Evolutionary conservation across 495 filamentous ascomycete genomes (phyloP).

Genomic region (Letharia columbiana): DNA sequence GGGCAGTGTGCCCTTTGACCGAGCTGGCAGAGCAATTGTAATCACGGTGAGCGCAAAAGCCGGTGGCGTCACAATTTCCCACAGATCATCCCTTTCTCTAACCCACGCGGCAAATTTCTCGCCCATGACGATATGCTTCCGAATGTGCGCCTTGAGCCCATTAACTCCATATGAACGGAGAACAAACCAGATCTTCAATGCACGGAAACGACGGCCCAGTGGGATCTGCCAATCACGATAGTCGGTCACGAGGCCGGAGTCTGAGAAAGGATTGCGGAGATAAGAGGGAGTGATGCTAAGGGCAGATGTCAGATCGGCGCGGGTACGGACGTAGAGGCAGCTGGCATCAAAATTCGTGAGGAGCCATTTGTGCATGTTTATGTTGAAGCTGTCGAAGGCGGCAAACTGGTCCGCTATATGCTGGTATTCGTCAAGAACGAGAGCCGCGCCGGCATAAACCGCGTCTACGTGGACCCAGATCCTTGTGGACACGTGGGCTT

Average conservation of each 20-base stretch:
- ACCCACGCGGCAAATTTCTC: slow-evolving; percentile 58
- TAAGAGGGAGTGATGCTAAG: slow-evolving; percentile 79
- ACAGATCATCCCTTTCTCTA: slow-evolving; percentile 56
- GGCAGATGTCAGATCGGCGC: slow-evolving; percentile 65
- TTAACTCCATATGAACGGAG: slow-evolving; percentile 75
- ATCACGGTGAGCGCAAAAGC: slow-evolving; percentile 78
- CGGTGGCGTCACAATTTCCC: slow-evolving; percentile 66
- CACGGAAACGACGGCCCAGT: slow-evolving; percentile 82
- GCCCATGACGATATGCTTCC: slow-evolving; percentile 56
- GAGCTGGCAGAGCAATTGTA: slow-evolving; percentile 38
- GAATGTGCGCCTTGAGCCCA: slow-evolving; percentile 67
- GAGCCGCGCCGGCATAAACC: slow-evolving; percentile 81
- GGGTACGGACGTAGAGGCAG: slow-evolving; percentile 67
- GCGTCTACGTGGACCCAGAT: slow-evolving; percentile 97
- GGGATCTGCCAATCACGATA: slow-evolving; percentile 99
- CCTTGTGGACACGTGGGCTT: slow-evolving; percentile 38
- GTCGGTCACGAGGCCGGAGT: slow-evolving; percentile 81
- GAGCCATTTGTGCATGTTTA: slow-evolving; percentile 98
- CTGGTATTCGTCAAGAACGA: slow-evolving; percentile 74
- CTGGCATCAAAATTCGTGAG: slow-evolving; percentile 92
- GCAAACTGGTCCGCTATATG: slow-evolving; percentile 54
- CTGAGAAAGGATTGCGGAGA: slow-evolving; percentile 69
- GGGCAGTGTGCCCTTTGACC: slow-evolving; percentile 4
- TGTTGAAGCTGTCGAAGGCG: slow-evolving; percentile 77
- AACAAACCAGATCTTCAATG: slow-evolving; percentile 96